These are phyloP conservation scores for Yarrowia sp. DNA, from an alignment of 805 yeast species.

Conservation along the genomic window DNA sequence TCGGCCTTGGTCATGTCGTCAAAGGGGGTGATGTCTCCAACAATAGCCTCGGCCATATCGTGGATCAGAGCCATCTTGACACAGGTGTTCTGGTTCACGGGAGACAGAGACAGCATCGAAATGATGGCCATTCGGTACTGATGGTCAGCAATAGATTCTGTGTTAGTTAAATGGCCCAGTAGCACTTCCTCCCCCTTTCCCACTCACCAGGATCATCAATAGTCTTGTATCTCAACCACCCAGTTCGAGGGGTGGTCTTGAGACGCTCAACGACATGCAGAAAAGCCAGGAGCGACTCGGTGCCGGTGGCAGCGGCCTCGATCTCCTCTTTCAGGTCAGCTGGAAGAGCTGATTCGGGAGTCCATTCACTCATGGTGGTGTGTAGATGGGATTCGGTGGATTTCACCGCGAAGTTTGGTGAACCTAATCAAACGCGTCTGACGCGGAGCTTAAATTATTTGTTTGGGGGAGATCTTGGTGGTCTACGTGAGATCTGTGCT, in stretches of 20 bases:
- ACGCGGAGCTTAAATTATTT: background rate
- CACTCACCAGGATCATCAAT: slow-evolving; percentile 56
- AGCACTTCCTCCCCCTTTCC: background rate
- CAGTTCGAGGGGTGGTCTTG: slow-evolving; percentile 86
- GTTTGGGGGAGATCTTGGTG: background rate
- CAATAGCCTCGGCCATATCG: slow-evolving; percentile 92
- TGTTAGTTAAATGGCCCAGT: background rate
- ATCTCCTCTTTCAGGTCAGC: slow-evolving; percentile 14
- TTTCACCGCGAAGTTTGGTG: slow-evolving; percentile 5
- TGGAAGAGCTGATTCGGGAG: slow-evolving; percentile 32
- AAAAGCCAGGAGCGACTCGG: slow-evolving; percentile 52
- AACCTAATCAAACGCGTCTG: slow-evolving; percentile 28
- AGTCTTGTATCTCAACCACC: slow-evolving; percentile 81
- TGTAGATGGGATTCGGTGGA: background rate
- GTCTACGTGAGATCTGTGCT: too few relatives aligned
- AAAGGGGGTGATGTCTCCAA: slow-evolving; percentile 92
- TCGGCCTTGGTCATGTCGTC: slow-evolving; percentile 76
- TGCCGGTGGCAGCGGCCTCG: slow-evolving; percentile 3
- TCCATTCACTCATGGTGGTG: slow-evolving; percentile 29
- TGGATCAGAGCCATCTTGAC: slow-evolving; percentile 87
- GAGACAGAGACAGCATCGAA: slow-evolving; percentile 66
- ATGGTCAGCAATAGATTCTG: slow-evolving; percentile 83
- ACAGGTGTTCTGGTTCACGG: slow-evolving; percentile 70
- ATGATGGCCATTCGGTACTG: slow-evolving; percentile 93
- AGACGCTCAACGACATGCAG: slow-evolving; percentile 73